phyloP scores from a whole-genome alignment of 2,329 filamentous ascomycete genomes.

The Exophiala lecanii-corni region DNA sequence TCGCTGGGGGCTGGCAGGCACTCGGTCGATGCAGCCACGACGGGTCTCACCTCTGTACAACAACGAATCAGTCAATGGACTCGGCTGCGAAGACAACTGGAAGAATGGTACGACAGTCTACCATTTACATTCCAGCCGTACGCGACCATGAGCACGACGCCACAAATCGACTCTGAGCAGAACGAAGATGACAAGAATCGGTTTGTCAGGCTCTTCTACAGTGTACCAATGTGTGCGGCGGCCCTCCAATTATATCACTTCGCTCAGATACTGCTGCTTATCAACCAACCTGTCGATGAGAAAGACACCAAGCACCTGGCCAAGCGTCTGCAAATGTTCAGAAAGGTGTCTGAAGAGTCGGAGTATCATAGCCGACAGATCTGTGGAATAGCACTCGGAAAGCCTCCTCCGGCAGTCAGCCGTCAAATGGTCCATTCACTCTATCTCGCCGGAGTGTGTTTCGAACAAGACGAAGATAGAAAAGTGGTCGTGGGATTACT shows the following conservation, averaged over 20 bases:
- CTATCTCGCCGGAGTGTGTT: slow-evolving; percentile 59
- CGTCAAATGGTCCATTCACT: slow-evolving; percentile 56
- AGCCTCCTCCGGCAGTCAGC: slow-evolving; percentile 53
- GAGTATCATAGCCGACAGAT: slow-evolving; percentile 58
- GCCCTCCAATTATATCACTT: slow-evolving; percentile 65
- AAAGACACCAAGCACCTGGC: slow-evolving; percentile 49
- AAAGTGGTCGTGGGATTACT: slow-evolving; percentile 53
- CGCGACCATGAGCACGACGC: slow-evolving; percentile 42
- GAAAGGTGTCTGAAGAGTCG: slow-evolving; percentile 52
- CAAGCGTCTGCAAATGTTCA: slow-evolving; percentile 53
- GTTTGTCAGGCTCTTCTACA: slow-evolving; percentile 56
- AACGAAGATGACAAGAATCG: slow-evolving; percentile 35
- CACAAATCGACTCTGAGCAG: slow-evolving; percentile 29
- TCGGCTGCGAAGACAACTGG: slow-evolving; percentile 52
- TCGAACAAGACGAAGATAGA: slow-evolving; percentile 52
- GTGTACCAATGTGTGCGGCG: slow-evolving; percentile 58
- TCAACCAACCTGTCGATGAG: slow-evolving; percentile 56
- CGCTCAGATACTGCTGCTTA: slow-evolving; percentile 56
- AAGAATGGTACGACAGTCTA: slow-evolving; percentile 55
- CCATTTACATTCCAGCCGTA: slow-evolving; percentile 57
- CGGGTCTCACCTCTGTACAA: slow-evolving; percentile 36
- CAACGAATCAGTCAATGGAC: slow-evolving; percentile 44
- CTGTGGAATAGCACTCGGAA: slow-evolving; percentile 54
- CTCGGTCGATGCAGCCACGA: slow-evolving; percentile 42
- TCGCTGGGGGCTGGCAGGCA: slow-evolving; percentile 1